Conservation (phyloP, 306 rosid genomes). For the Vigna hirtella region DNA sequence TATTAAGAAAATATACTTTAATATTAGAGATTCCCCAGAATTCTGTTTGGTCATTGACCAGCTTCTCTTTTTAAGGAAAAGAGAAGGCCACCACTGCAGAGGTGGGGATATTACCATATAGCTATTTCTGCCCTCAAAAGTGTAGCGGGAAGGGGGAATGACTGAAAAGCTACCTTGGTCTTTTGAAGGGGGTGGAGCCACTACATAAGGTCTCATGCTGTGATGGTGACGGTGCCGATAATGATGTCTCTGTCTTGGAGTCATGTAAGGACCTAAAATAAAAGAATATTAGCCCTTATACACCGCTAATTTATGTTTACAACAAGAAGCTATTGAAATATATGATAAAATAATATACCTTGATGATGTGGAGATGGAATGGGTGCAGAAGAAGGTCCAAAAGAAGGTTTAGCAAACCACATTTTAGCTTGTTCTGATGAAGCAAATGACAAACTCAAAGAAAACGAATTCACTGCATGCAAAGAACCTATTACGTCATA, state of each 20-base stretch:
- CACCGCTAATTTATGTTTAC: background rate
- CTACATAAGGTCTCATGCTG: conserved; percentile 52
- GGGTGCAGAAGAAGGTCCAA: conserved; percentile 57
- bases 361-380: conserved; percentile 70
- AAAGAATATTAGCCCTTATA: conserved; percentile 33
- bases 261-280: conserved; percentile 61
- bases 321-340: conserved; percentile 23
- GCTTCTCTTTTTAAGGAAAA: background rate
- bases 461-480: conserved; percentile 69
- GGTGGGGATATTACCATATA: background rate
- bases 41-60: background rate
- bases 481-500: conserved; percentile 27
- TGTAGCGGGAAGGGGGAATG: background rate
- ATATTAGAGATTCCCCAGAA: background rate
- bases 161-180: conserved; percentile 63
- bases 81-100: no score
- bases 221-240: conserved; percentile 56
- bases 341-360: conserved; percentile 51
- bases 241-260: conserved; percentile 49
- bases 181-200: conserved; percentile 78
- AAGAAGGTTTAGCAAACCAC: conserved; percentile 56
- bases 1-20: background rate
- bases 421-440: conserved; percentile 53
- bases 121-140: conserved; percentile 8
- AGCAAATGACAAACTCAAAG: conserved; percentile 56